A percentile compares a stretch with the other conserved stretches of the same genome.
phyloP scores from a whole-genome alignment of 768 basidiomycete species.

The Lyophyllum shimeji region DNA sequence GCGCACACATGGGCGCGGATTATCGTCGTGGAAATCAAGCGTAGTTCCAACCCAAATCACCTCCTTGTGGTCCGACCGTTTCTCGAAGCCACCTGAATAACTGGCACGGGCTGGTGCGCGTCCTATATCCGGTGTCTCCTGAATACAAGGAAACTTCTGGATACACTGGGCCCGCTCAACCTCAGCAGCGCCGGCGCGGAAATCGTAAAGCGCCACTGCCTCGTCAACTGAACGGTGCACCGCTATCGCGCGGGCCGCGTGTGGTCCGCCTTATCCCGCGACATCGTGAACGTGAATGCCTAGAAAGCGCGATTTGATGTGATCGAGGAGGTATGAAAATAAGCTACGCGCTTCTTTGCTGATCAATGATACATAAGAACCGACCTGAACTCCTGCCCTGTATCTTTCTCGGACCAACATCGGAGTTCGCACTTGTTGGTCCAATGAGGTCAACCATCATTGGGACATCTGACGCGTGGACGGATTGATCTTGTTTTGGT shows the following conservation, averaged over 20 bases:
- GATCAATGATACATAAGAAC: constrained; percentile 5
- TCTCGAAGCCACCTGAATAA: not conserved
- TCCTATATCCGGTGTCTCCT: constrained; percentile 9
- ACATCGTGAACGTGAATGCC: not conserved
- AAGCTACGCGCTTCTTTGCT: constrained; percentile 29
- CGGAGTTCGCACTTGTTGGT: constrained; percentile 16
- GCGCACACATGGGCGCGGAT: not conserved
- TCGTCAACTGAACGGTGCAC: not conserved
- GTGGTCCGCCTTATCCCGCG: constrained; percentile 4
- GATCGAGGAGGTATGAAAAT: constrained; percentile 30
- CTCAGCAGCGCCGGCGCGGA: not conserved
- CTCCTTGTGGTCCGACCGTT: not conserved
- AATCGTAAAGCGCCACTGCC: not conserved
- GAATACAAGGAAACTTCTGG: not conserved
- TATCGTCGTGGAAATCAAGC: not conserved
- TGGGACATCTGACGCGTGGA: not conserved
- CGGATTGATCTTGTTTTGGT: not conserved
- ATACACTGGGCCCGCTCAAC: not conserved
- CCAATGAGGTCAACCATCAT: not conserved
- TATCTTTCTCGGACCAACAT: constrained; percentile 26
- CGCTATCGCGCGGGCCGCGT: constrained; percentile 5
- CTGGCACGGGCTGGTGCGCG: not conserved
- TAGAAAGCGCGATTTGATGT: constrained; percentile 2
- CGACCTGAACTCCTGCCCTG: constrained; percentile 2
- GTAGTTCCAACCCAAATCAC: not conserved